Evolutionary conservation across 345 rosid species (phyloP).

Genomic region (Melaleuca quinquenervia): DNA sequence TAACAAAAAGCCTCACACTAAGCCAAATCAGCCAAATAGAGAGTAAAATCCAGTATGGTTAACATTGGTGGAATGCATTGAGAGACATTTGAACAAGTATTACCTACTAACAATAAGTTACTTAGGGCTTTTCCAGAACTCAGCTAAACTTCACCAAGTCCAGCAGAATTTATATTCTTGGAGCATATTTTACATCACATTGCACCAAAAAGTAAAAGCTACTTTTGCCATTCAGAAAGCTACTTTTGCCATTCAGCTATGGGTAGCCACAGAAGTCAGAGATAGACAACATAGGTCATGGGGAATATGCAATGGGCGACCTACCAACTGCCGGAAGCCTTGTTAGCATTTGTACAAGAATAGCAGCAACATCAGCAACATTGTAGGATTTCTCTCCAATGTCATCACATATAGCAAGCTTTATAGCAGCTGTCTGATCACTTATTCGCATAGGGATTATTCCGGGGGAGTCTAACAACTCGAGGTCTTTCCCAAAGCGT

Average conservation of each 20-base stretch:
- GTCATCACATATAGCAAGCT: slow-evolving; percentile 95
- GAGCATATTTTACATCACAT: background rate
- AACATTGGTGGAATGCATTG: background rate
- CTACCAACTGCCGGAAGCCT: slow-evolving; percentile 65
- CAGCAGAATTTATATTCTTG: background rate
- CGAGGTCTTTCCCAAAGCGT: slow-evolving; percentile 77
- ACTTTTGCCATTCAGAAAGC: background rate
- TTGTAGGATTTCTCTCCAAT: slow-evolving; percentile 94
- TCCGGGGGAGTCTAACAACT: slow-evolving; percentile 87
- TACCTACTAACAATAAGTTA: background rate
- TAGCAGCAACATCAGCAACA: slow-evolving; percentile 67
- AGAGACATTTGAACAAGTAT: background rate
- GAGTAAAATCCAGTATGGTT: background rate
- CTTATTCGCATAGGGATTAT: slow-evolving; percentile 84
- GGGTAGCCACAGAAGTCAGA: background rate
- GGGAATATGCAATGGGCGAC: background rate
- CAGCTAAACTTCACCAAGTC: background rate
- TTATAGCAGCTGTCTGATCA: slow-evolving; percentile 87
- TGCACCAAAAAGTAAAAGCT: background rate
- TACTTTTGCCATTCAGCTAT: background rate
- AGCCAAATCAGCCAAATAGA: background rate
- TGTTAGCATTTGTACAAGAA: slow-evolving; percentile 76
- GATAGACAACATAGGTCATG: background rate
- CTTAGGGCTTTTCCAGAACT: background rate
- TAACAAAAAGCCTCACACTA: background rate